phyloP scores from a whole-genome alignment of 179 eudicot genomes.

The Corrigiola litoralis region DNA sequence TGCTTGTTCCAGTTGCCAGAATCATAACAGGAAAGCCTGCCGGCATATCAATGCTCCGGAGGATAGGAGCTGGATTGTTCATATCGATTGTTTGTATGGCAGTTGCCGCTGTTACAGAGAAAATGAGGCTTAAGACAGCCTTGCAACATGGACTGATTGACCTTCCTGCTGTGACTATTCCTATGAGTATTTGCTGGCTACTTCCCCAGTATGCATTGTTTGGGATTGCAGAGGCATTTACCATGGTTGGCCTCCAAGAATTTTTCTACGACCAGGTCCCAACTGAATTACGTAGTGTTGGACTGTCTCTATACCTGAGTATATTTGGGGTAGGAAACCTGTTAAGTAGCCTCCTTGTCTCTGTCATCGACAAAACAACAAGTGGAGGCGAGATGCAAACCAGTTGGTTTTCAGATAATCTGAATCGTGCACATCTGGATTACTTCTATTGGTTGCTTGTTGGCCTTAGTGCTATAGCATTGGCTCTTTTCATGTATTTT shows the following conservation, averaged over 20 bases:
- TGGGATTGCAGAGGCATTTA: conserved; percentile 44
- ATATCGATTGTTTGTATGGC: conserved; percentile 38
- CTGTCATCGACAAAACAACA: conserved; percentile 32
- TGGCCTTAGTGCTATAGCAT: conserved; percentile 33
- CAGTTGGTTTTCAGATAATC: conserved; percentile 50
- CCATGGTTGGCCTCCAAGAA: conserved; percentile 59
- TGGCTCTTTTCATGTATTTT: conserved; percentile 27
- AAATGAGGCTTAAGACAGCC: conserved; percentile 33
- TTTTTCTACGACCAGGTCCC: conserved; percentile 63
- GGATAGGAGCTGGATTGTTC: conserved; percentile 48
- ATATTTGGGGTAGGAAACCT: conserved; percentile 45
- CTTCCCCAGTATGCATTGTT: conserved; percentile 45
- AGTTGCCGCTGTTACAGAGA: conserved; percentile 44
- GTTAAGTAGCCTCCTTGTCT: conserved; percentile 43
- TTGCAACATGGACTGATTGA: conserved; percentile 39
- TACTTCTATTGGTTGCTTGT: conserved; percentile 65
- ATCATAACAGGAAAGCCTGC: conserved; percentile 37
- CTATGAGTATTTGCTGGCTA: conserved; percentile 66
- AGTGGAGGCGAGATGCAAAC: conserved; percentile 18
- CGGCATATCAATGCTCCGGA: conserved; percentile 58
- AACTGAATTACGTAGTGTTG: conserved; percentile 43
- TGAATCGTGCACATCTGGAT: conserved; percentile 53
- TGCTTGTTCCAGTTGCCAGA: conserved; percentile 43
- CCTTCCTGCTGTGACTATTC: conserved; percentile 32
- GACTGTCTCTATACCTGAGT: conserved; percentile 46